A percentile compares a stretch with the other conserved stretches of the same genome.
Conservation (phyloP, 2,329 filamentous ascomycete species). For the Aspergillus sp. region DNA sequence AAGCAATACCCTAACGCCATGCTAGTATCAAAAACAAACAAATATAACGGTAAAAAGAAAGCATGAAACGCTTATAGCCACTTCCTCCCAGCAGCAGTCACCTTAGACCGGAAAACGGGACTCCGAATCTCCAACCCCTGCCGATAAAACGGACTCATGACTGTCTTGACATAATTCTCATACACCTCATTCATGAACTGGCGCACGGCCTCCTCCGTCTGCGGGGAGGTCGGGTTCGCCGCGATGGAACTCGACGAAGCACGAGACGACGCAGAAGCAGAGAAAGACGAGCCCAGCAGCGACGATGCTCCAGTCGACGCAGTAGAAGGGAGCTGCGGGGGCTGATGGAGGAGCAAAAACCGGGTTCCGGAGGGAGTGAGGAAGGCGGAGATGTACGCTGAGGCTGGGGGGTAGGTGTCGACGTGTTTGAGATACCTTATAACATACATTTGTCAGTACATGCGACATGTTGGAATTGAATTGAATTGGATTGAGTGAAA, state of each 20-base stretch:
- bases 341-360: slow-evolving; percentile 90
- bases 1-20: slow-evolving; percentile 13
- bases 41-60: slow-evolving; percentile 11
- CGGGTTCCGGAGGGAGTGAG: slow-evolving; percentile 88
- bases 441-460: slow-evolving; percentile 1
- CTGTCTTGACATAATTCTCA: slow-evolving; percentile 92
- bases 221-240: slow-evolving; percentile 79
- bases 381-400: slow-evolving; percentile 92
- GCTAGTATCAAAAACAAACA: slow-evolving; percentile 7
- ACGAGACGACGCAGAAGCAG: slow-evolving; percentile 19
- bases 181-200: slow-evolving; percentile 95
- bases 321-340: slow-evolving; percentile 48
- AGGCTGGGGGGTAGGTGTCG: slow-evolving; percentile 79
- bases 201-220: slow-evolving; percentile 91
- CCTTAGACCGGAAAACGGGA: slow-evolving; percentile 75
- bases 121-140: slow-evolving; percentile 81
- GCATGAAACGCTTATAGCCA: slow-evolving; percentile 57
- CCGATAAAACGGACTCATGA: slow-evolving; percentile 94
- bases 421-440: slow-evolving; percentile 89
- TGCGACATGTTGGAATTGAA: not conserved
- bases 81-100: slow-evolving; percentile 86
- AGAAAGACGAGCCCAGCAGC: slow-evolving; percentile 22
- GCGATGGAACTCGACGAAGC: slow-evolving; percentile 66
- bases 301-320: slow-evolving; percentile 29
- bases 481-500: not conserved